Evolutionary conservation across 306 rosid genomes (phyloP).

Genomic region (Quercus rubra): DNA sequence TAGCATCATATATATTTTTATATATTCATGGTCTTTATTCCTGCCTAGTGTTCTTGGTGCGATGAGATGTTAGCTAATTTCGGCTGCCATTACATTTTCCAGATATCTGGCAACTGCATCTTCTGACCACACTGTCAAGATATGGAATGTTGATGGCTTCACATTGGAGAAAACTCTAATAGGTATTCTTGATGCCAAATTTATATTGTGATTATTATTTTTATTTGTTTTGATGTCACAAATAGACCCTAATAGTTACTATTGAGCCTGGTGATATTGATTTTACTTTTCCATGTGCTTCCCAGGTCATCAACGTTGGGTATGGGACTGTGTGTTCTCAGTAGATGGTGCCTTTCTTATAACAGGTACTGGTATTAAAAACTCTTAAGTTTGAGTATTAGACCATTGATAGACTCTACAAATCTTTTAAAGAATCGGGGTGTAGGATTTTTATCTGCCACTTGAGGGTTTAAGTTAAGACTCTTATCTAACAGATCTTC

Average conservation of each 20-base stretch:
- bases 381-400: constrained; percentile 5
- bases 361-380: constrained; percentile 58
- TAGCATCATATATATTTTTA: background rate
- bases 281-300: constrained; percentile 25
- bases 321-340: constrained; percentile 99
- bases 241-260: constrained; percentile 6
- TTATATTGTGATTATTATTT: constrained; percentile 9
- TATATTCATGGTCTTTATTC: background rate
- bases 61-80: constrained; percentile 16
- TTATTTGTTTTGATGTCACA: background rate
- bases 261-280: constrained; percentile 10
- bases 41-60: background rate
- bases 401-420: background rate
- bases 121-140: constrained; percentile 86
- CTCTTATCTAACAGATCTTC: background rate
- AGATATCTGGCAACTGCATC: constrained; percentile 99
- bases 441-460: background rate
- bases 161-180: constrained; percentile 84
- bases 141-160: constrained; percentile 99
- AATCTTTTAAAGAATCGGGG: background rate
- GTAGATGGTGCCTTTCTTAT: constrained; percentile 97
- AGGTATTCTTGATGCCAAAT: constrained; percentile 46
- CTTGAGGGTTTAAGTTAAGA: background rate
- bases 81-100: constrained; percentile 21
- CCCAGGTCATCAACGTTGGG: constrained; percentile 95